Evolutionary conservation across 2,329 filamentous ascomycete genomes (phyloP).

Genomic region (Xylariaceae sp.): DNA sequence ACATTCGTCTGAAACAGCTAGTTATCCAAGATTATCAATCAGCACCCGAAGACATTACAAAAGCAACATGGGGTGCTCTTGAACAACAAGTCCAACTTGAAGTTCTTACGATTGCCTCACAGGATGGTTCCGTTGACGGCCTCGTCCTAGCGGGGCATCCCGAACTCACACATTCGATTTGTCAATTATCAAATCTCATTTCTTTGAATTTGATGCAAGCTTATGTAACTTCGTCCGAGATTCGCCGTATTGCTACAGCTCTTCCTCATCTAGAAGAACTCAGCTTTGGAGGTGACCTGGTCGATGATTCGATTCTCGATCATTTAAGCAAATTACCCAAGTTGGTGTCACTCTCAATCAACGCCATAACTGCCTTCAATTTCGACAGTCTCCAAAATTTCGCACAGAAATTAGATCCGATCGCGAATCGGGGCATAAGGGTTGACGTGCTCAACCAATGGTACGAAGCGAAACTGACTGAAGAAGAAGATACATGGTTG

Average conservation of each 20-base stretch:
- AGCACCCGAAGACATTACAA: constrained; percentile 17
- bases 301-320: constrained; percentile 53
- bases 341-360: constrained; percentile 59
- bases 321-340: constrained; percentile 46
- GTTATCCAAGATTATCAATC: constrained; percentile 29
- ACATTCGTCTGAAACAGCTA: constrained; percentile 35
- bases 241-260: constrained; percentile 52
- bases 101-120: constrained; percentile 34
- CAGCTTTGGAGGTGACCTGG: constrained; percentile 60
- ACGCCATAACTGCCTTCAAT: constrained; percentile 61
- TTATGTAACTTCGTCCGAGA: constrained; percentile 55
- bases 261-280: constrained; percentile 60
- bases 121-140: constrained; percentile 52
- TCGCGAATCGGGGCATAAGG: constrained; percentile 38
- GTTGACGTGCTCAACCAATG: constrained; percentile 45
- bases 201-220: constrained; percentile 59
- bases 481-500: constrained; percentile 36
- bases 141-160: constrained; percentile 47
- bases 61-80: constrained; percentile 34
- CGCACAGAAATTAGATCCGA: constrained; percentile 43
- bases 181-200: constrained; percentile 55
- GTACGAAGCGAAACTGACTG: constrained; percentile 36
- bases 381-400: constrained; percentile 53
- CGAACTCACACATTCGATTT: constrained; percentile 49
- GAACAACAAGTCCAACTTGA: constrained; percentile 33